These are phyloP conservation scores for Penicillium pulvis DNA, from an alignment of 495 filamentous ascomycete genomes.

Conservation along the genomic window DNA sequence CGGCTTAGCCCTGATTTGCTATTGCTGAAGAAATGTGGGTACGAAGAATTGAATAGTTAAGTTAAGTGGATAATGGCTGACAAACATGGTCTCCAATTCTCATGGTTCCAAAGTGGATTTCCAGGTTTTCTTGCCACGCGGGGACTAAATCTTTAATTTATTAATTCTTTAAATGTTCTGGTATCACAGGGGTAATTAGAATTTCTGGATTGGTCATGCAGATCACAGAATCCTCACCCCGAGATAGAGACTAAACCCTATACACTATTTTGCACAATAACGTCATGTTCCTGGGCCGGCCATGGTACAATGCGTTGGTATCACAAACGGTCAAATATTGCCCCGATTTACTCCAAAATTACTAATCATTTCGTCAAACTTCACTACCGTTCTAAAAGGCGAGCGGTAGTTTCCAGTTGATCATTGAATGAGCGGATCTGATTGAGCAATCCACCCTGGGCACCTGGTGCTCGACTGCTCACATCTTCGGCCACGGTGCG, in stretches of 20 bases:
- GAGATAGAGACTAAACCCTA: not conserved
- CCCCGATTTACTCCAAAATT: conserved; percentile 1
- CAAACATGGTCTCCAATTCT: not conserved
- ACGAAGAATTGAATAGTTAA: too few relatives aligned
- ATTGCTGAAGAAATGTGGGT: not conserved
- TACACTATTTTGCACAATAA: not conserved
- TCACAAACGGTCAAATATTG: not conserved
- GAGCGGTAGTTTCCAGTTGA: conserved; percentile 42
- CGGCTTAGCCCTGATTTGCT: not conserved
- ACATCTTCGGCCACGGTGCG: conserved; percentile 45
- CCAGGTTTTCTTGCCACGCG: too few relatives aligned
- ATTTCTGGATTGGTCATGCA: not conserved
- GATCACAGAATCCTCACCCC: not conserved
- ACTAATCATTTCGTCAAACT: not conserved
- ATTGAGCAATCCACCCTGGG: conserved; percentile 43
- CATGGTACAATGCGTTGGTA: conserved; percentile 5
- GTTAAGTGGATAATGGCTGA: not conserved
- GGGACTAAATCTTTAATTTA: too few relatives aligned
- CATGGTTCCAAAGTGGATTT: not conserved
- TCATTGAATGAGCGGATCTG: conserved; percentile 49
- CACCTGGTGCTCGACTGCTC: conserved; percentile 40
- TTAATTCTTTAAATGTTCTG: not conserved
- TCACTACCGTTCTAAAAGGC: conserved; percentile 28
- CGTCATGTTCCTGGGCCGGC: conserved; percentile 4
- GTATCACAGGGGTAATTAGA: not conserved